These are phyloP conservation scores for Rasamsonia emersonii DNA, from an alignment of 2,329 filamentous ascomycete species.

Conservation along the genomic window DNA sequence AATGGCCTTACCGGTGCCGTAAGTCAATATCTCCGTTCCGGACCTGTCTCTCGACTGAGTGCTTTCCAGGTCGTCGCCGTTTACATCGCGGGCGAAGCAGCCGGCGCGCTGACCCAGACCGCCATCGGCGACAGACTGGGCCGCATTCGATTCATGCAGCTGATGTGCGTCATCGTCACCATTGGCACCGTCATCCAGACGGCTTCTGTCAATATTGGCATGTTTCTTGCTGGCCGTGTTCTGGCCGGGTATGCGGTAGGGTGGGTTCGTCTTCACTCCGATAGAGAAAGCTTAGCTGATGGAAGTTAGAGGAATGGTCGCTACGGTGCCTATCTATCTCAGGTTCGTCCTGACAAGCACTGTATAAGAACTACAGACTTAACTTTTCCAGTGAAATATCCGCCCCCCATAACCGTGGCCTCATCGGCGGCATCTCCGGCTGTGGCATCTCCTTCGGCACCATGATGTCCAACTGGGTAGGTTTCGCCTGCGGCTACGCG, in stretches of 20 bases:
- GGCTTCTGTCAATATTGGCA: slow-evolving; percentile 46
- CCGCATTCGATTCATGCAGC: slow-evolving; percentile 46
- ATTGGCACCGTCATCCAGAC: slow-evolving; percentile 48
- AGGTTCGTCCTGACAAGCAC: too few species aligned
- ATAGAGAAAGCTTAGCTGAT: background rate
- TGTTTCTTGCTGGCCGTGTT: slow-evolving; percentile 44
- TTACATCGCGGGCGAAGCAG: slow-evolving; percentile 52
- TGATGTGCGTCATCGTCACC: slow-evolving; percentile 48
- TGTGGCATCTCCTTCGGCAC: slow-evolving; percentile 49
- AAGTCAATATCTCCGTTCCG: slow-evolving; percentile 8
- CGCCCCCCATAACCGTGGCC: slow-evolving; percentile 39
- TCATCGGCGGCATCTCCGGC: slow-evolving; percentile 47
- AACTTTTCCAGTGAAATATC: slow-evolving; percentile 50
- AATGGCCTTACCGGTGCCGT: slow-evolving; percentile 48
- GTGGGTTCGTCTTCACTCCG: slow-evolving; percentile 17
- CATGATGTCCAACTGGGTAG: slow-evolving; percentile 51
- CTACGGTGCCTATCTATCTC: slow-evolving; percentile 48
- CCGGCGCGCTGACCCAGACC: slow-evolving; percentile 47
- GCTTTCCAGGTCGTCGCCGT: slow-evolving; percentile 42
- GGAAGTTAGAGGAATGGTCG: slow-evolving; percentile 36
- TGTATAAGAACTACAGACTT: too few species aligned
- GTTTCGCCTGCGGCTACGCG: slow-evolving; percentile 47
- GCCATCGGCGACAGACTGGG: slow-evolving; percentile 46
- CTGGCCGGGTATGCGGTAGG: slow-evolving; percentile 41
- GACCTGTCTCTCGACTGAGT: slow-evolving; percentile 1